Evolutionary conservation across 1,284 basidiomycete species (phyloP).

Genomic region (Xanthoconium separans): DNA sequence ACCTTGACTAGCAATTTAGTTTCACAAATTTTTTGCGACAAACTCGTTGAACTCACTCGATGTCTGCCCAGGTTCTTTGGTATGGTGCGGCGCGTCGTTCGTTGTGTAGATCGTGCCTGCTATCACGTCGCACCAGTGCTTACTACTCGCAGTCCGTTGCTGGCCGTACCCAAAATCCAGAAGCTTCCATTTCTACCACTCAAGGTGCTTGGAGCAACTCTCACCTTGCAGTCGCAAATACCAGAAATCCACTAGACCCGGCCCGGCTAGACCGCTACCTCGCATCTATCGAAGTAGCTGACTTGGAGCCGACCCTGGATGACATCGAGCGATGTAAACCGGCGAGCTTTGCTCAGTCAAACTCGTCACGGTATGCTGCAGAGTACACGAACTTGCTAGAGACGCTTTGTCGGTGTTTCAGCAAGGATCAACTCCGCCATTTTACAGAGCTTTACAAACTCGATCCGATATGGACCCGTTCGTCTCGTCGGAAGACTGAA

Average conservation of each 20-base stretch:
- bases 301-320: slow-evolving; percentile 45
- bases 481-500: slow-evolving; percentile 42
- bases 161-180: slow-evolving; percentile 7
- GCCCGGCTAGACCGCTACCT: slow-evolving; percentile 56
- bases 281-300: slow-evolving; percentile 45
- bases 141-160: slow-evolving; percentile 29
- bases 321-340: slow-evolving; percentile 59
- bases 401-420: slow-evolving; percentile 62
- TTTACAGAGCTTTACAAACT: slow-evolving; percentile 51
- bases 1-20: neutral
- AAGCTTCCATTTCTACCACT: slow-evolving; percentile 3
- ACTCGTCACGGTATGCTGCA: slow-evolving; percentile 47
- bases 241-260: slow-evolving; percentile 34
- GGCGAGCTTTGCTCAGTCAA: slow-evolving; percentile 34
- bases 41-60: slow-evolving; percentile 12
- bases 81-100: slow-evolving; percentile 25
- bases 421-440: slow-evolving; percentile 54
- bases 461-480: slow-evolving; percentile 31
- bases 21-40: neutral
- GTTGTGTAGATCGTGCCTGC: slow-evolving; percentile 19
- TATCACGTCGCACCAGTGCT: slow-evolving; percentile 20
- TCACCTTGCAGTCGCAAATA: neutral
- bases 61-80: slow-evolving; percentile 34
- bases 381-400: slow-evolving; percentile 52
- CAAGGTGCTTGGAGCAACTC: slow-evolving; percentile 3